These are phyloP conservation scores for Debaryomycetaceae sp. DNA, from an alignment of 1,139 yeast species.

Conservation along the genomic window DNA sequence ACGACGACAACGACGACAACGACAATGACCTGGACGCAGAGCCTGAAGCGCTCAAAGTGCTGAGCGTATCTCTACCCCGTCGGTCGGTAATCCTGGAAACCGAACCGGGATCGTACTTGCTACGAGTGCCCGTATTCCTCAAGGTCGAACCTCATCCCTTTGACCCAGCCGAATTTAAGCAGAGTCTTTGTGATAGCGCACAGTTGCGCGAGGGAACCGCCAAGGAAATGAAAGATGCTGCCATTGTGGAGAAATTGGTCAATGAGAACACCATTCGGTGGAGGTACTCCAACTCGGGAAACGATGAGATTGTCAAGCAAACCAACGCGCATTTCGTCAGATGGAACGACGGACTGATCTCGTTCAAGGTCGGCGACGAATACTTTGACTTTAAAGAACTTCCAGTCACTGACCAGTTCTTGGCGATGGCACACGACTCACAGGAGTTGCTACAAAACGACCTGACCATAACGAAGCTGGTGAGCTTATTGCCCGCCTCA, in stretches of 20 bases:
- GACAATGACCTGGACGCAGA: slow-evolving; percentile 4
- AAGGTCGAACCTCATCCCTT: slow-evolving; percentile 81
- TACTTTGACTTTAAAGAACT: slow-evolving; percentile 66
- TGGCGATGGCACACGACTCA: slow-evolving; percentile 62
- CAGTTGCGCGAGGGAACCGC: slow-evolving; percentile 26
- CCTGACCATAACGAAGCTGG: slow-evolving; percentile 36
- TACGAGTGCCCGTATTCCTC: slow-evolving; percentile 74
- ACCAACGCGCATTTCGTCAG: slow-evolving; percentile 83
- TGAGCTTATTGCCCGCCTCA: slow-evolving; percentile 81
- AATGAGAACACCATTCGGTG: slow-evolving; percentile 85
- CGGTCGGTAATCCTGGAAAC: slow-evolving; percentile 46
- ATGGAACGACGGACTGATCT: slow-evolving; percentile 89
- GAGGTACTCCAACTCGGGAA: slow-evolving; percentile 69
- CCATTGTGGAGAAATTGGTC: slow-evolving; percentile 40
- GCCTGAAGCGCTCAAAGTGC: slow-evolving; percentile 31
- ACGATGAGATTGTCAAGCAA: slow-evolving; percentile 61
- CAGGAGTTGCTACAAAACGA: slow-evolving; percentile 61
- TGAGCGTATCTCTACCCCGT: slow-evolving; percentile 61
- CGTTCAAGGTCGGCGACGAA: slow-evolving; percentile 80
- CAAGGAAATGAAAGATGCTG: slow-evolving; percentile 30
- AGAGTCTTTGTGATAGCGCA: slow-evolving; percentile 40
- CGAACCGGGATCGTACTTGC: slow-evolving; percentile 37
- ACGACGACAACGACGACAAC: slow-evolving; percentile 21
- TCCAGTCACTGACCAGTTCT: slow-evolving; percentile 60
- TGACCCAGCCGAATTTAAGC: slow-evolving; percentile 62